phyloP scores from a whole-genome alignment of 305 asterid species.

The Nicotiana rustica region DNA sequence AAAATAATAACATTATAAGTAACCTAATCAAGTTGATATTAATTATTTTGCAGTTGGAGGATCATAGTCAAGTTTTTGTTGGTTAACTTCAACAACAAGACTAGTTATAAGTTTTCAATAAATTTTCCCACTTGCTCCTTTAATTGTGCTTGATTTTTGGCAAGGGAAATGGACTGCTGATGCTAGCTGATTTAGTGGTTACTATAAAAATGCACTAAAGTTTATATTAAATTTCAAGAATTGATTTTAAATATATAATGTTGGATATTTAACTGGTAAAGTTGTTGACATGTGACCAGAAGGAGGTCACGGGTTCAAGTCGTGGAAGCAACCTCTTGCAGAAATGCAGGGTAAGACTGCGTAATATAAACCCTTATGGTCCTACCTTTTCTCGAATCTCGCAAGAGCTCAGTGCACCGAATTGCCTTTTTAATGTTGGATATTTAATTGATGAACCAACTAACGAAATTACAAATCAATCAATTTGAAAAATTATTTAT shows the following conservation, averaged over 20 bases:
- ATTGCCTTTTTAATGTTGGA: too few species aligned
- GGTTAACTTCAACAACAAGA: slow-evolving; percentile 36
- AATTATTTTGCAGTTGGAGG: slow-evolving; percentile 32
- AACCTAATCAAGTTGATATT: slow-evolving; percentile 33
- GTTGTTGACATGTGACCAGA: too few species aligned
- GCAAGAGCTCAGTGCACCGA: too few species aligned
- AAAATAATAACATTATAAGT: neutral
- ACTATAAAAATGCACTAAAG: slow-evolving; percentile 1
- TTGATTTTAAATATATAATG: neutral
- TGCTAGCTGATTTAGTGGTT: slow-evolving; percentile 30
- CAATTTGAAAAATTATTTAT: neutral
- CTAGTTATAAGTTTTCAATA: neutral
- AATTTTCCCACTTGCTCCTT: slow-evolving; percentile 31
- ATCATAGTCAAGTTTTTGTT: slow-evolving; percentile 36
- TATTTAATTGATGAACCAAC: neutral
- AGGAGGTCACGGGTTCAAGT: too few species aligned
- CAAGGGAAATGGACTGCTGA: neutral
- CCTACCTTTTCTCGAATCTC: too few species aligned
- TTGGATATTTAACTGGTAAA: neutral
- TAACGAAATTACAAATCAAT: neutral
- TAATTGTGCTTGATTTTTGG: slow-evolving; percentile 33
- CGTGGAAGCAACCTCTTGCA: too few species aligned
- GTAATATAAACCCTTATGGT: too few species aligned
- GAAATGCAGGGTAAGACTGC: too few species aligned
- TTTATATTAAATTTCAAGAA: neutral